Evolutionary conservation across 495 filamentous ascomycete genomes (phyloP), one percentile per base, ranked within the genome.

Genomic region (Parathielavia appendiculata): DNA sequence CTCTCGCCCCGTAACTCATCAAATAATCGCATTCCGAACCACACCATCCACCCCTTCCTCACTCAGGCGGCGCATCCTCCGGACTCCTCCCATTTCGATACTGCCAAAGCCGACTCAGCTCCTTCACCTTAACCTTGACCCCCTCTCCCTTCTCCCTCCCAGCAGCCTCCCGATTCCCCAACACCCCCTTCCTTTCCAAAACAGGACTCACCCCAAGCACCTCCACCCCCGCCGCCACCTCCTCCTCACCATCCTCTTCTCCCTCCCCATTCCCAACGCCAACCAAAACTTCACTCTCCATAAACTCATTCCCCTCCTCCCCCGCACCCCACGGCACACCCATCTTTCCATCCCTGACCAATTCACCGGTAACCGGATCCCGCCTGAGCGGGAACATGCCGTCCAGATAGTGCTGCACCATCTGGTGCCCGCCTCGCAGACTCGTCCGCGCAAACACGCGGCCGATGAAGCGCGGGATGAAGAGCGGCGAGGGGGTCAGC

Each of bases 371-470:
- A 12, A 58, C 47, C 2, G 59, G 50, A 19, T 75, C 64, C 0
- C 66, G 63, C 10, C 65, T 63, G 4, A 85, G 68, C 0, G 82
- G 80, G 61, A 96, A 96, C 86, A 95, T 92, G n/a, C 69, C 73
- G 54, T 87, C 83, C 0, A 95, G 73, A 50, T 93, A 96, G 65
- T 96, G 91, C 74, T 90, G 86, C 53, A 82, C 84, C 56, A 96
- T 77, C 59, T 88, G 75, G 66, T 96, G 91, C 0, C 91, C 91
- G 5, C 77, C 74, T 1, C 79, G 71, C 16, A 67, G 65, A 0
- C 79, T 83, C 4, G 75, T 73, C 1, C 84, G 79, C n/a, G 81
- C 76, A 57, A 95, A 95, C 0, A 95, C 77, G 14, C 82, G 81
- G 1, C 91, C 91, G 66, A 88, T 82, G 70, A 86, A 96, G 20